Evolutionary conservation across 345 rosid genomes (phyloP).

Genomic region (Reutealis trisperma): DNA sequence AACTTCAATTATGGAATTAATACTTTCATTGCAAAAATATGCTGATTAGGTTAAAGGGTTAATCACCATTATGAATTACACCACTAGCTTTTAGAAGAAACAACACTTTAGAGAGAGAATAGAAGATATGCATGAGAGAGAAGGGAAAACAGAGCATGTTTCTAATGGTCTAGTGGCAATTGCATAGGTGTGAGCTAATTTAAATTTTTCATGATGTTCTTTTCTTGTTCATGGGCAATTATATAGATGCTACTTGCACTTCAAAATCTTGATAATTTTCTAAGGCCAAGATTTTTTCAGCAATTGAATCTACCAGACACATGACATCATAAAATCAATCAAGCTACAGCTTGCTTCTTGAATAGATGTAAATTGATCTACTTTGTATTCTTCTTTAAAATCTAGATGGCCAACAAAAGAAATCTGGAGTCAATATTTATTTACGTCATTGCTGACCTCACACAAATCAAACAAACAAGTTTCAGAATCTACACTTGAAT

Average conservation of each 20-base stretch:
- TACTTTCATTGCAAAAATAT: neutral
- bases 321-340: neutral
- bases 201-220: too few relatives aligned
- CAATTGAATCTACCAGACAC: neutral
- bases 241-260: neutral
- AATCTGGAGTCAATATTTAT: neutral
- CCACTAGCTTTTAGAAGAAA: neutral
- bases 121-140: neutral
- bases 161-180: neutral
- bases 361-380: neutral
- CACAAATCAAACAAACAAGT: neutral
- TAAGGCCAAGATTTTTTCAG: neutral
- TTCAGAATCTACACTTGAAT: neutral
- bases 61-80: neutral
- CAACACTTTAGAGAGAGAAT: neutral
- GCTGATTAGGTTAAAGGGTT: neutral
- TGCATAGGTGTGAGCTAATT: neutral
- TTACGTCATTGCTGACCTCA: neutral
- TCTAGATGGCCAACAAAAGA: neutral
- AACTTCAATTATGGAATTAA: neutral
- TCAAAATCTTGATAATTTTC: neutral
- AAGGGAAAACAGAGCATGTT: neutral
- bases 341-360: neutral
- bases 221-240: neutral
- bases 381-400: neutral